phyloP scores from a whole-genome alignment of 1,139 yeast genomes.

The Candida sojae region DNA sequence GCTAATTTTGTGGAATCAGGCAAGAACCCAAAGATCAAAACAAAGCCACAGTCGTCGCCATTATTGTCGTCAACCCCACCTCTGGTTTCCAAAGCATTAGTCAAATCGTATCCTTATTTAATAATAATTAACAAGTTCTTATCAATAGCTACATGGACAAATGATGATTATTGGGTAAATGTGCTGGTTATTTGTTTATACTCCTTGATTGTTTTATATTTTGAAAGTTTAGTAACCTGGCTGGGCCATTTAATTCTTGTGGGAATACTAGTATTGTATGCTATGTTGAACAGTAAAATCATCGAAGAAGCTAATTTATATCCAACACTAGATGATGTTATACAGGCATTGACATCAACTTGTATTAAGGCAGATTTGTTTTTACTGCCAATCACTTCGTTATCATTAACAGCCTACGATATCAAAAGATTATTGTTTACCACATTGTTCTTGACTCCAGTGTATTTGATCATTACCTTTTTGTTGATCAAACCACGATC shows the following conservation, averaged over 20 bases:
- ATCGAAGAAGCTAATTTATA: constrained; percentile 57
- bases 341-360: constrained; percentile 76
- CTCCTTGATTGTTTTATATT: constrained; percentile 66
- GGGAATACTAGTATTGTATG: constrained; percentile 64
- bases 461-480: constrained; percentile 69
- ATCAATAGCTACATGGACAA: constrained; percentile 87
- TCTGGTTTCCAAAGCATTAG: constrained; percentile 78
- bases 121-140: constrained; percentile 68
- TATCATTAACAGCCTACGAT: constrained; percentile 74
- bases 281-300: constrained; percentile 54
- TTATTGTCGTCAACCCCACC: constrained; percentile 85
- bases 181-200: constrained; percentile 60
- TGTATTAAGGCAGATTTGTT: constrained; percentile 77
- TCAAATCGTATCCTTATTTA: constrained; percentile 81
- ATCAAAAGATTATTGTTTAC: constrained; percentile 79
- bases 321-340: constrained; percentile 87
- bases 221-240: constrained; percentile 71
- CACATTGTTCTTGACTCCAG: constrained; percentile 80
- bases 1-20: constrained; percentile 15
- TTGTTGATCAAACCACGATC: constrained; percentile 71
- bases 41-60: constrained; percentile 58
- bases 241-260: constrained; percentile 80
- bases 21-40: constrained; percentile 3
- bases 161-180: constrained; percentile 79
- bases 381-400: constrained; percentile 71